phyloP scores from a whole-genome alignment of 2,329 filamentous ascomycete species.

The Colletotrichum tropicale region DNA sequence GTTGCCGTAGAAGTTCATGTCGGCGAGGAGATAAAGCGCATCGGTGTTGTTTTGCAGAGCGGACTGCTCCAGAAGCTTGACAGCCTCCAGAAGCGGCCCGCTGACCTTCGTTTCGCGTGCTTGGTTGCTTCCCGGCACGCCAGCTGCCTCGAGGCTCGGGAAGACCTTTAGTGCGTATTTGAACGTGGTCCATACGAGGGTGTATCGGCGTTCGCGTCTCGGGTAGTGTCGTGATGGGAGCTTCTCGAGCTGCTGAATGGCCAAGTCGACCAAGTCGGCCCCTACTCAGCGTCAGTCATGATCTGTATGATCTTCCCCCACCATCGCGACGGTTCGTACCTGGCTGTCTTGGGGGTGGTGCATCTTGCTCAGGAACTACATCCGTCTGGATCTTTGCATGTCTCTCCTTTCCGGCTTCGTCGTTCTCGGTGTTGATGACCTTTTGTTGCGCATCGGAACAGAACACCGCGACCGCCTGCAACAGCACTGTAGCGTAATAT shows the following conservation, averaged over 20 bases:
- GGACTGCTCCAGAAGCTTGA: constrained; percentile 57
- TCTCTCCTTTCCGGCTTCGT: constrained; percentile 33
- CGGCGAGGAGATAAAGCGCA: constrained; percentile 85
- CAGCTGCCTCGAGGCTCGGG: constrained; percentile 54
- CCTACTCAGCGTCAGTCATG: constrained; percentile 36
- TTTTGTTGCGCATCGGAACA: constrained; percentile 44
- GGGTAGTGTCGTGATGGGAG: constrained; percentile 49
- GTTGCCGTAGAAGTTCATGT: constrained; percentile 97
- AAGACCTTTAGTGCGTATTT: constrained; percentile 52
- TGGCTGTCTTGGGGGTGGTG: constrained; percentile 35
- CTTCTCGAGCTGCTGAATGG: constrained; percentile 54
- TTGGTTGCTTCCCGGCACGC: constrained; percentile 41
- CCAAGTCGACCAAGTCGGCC: constrained; percentile 57
- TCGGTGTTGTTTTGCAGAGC: constrained; percentile 71
- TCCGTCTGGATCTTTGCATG: constrained; percentile 35
- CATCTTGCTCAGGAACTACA: constrained; percentile 29
- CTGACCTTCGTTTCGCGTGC: constrained; percentile 36
- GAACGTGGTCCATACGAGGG: constrained; percentile 46
- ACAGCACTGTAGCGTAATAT: constrained; percentile 43
- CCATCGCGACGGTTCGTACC: constrained; percentile 31
- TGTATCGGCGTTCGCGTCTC: constrained; percentile 46
- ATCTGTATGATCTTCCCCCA: not conserved
- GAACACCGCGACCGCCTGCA: constrained; percentile 45
- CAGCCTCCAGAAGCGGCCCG: constrained; percentile 53
- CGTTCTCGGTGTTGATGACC: constrained; percentile 33